Conservation (phyloP, 306 rosid species). For the Lupinus albus region DNA sequence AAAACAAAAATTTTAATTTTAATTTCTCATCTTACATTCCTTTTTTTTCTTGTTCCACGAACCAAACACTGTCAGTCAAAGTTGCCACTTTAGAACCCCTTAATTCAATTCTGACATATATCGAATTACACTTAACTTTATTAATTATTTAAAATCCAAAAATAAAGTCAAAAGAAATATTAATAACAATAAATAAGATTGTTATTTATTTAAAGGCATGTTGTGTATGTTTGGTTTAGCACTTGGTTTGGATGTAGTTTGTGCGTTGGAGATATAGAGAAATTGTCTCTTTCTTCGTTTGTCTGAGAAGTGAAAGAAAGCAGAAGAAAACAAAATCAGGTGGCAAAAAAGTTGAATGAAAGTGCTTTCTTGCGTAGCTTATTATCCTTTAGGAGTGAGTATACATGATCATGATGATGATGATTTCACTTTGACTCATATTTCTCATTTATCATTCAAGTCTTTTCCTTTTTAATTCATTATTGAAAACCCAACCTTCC, state of each 20-base stretch:
- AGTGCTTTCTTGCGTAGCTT: constrained; percentile 15
- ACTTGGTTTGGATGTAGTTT: constrained; percentile 31
- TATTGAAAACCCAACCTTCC: constrained; percentile 8
- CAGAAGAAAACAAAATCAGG: constrained; percentile 34
- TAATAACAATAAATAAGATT: not conserved
- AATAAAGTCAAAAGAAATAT: not conserved
- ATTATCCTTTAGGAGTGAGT: not conserved
- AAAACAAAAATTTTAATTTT: too few species aligned
- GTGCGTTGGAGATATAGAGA: not conserved
- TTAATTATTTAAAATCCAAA: constrained; percentile 6
- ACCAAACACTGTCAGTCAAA: too few species aligned
- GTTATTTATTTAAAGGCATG: not conserved
- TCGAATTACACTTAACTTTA: constrained; percentile 22
- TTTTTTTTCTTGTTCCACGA: too few species aligned
- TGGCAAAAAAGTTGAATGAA: constrained; percentile 32
- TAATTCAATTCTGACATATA: too few species aligned
- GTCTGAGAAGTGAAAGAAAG: constrained; percentile 46
- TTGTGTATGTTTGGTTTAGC: not conserved
- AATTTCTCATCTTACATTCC: too few species aligned
- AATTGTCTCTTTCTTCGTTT: not conserved
- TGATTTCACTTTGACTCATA: constrained; percentile 28
- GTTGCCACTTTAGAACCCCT: too few species aligned
- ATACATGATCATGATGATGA: too few species aligned
- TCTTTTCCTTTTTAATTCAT: not conserved
- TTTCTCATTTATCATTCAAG: not conserved